A percentile compares a stretch with the other conserved stretches of the same genome.
phyloP scores from a whole-genome alignment of 2,329 filamentous ascomycete genomes.

The Madurella mycetomatis region DNA sequence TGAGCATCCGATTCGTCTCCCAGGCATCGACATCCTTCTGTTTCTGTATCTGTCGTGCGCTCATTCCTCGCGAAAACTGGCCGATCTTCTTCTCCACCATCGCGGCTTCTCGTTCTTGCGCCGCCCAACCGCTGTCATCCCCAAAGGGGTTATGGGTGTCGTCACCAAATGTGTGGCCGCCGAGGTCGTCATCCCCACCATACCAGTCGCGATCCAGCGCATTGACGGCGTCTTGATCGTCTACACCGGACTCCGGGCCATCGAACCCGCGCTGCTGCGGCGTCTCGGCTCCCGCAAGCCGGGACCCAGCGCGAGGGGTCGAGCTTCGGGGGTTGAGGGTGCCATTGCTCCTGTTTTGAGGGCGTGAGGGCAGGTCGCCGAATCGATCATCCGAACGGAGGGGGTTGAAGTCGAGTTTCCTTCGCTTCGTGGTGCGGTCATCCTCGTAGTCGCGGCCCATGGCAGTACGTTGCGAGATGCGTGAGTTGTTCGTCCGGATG shows the following conservation, averaged over 20 bases:
- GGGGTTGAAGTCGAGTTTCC: constrained; percentile 59
- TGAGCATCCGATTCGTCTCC: constrained; percentile 98
- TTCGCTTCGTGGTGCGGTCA: constrained; percentile 51
- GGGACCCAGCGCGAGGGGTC: constrained; percentile 30
- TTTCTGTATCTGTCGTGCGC: constrained; percentile 73
- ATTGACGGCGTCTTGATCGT: constrained; percentile 61
- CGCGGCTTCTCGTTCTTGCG: constrained; percentile 66
- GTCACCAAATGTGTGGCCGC: constrained; percentile 78
- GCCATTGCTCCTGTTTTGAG: constrained; percentile 24
- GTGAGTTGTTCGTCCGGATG: background rate
- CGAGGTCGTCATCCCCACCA: constrained; percentile 81
- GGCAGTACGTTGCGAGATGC: background rate
- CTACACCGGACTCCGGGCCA: constrained; percentile 55
- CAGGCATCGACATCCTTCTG: constrained; percentile 95
- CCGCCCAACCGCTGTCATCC: constrained; percentile 68
- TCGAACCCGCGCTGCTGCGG: constrained; percentile 57
- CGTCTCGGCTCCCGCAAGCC: constrained; percentile 32
- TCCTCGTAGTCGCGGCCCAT: constrained; percentile 33
- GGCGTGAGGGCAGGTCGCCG: constrained; percentile 45
- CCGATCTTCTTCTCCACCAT: constrained; percentile 76
- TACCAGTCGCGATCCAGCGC: constrained; percentile 93
- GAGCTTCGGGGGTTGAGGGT: constrained; percentile 25
- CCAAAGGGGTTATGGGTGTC: constrained; percentile 92
- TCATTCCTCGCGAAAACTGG: constrained; percentile 57
- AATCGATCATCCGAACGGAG: constrained; percentile 53